Evolutionary conservation across 2,329 filamentous ascomycete species (phyloP), one percentile per base, ranked within the genome.

Genomic region (Colletotrichum musicola): DNA sequence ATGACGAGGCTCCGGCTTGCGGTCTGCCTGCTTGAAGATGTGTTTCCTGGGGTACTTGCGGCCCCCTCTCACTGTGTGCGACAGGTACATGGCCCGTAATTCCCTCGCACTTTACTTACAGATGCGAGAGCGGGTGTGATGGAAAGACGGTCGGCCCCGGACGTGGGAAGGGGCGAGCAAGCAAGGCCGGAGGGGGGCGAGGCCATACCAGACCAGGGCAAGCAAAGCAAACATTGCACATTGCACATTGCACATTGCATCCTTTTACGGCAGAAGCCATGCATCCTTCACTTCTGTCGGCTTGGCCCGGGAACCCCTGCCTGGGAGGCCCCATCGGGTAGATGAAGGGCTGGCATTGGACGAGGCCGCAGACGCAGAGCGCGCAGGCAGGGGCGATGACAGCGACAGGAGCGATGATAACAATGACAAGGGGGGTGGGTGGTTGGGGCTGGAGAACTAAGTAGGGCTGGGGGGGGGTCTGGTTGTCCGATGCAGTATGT

Each of bases 241-340:
- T 49, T 22, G 47, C 18, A 44, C 35, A 22, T 62, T 18, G 14
- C 40, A 35, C 18, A 44, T 49, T 22, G 47, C 18, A 44, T 49
- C 35, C 62, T 27, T 6, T 50, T 44, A 16, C 57, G 63, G 49
- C 27, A 60, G 44, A 53, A 53, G 30, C 25, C 35, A 44, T 63
- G 59, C 53, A 67, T 57, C 27, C 25, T 22, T 38, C 27, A 20
- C 20, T 44, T 38, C 22, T 56, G 60, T 46, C 46, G 53, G 59
- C 59, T 63, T 67, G 46, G 64, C 46, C 59, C 53, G 46, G 46
- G n/a, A 58, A 35, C 53, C 59, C 59, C 46, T 40, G 46, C 20
- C 42, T 51, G 13, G 30, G 18, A n/a, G 13, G 20, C 53, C 50
- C 53, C 50, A 50, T 62, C 50, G 63, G 42, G 47, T 55, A 55